Conservation (phyloP, 2,329 filamentous ascomycete species). For the Talaromyces albobiverticillius region DNA sequence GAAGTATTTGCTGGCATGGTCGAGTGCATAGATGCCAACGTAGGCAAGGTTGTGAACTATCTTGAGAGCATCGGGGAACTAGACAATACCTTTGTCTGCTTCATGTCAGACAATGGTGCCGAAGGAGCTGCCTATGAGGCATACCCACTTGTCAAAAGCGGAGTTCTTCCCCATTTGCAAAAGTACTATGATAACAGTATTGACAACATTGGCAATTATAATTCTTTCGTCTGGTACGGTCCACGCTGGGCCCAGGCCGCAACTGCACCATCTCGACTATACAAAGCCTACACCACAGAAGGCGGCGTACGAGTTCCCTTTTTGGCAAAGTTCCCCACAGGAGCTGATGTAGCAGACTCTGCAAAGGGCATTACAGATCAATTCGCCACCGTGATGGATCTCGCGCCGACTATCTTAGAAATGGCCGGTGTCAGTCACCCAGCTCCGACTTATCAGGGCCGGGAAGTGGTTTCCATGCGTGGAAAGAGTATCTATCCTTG, state of each 20-base stretch:
- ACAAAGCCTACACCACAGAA: conserved; percentile 50
- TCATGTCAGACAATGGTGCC: conserved; percentile 63
- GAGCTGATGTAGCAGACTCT: conserved; percentile 20
- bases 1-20: conserved; percentile 65
- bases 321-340: conserved; percentile 44
- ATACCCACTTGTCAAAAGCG: conserved; percentile 55
- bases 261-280: conserved; percentile 50
- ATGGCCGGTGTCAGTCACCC: conserved; percentile 49
- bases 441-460: conserved; percentile 50
- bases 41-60: conserved; percentile 59
- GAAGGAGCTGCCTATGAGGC: conserved; percentile 60
- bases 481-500: conserved; percentile 48
- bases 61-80: conserved; percentile 56
- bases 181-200: conserved; percentile 59
- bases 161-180: conserved; percentile 53
- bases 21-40: conserved; percentile 59
- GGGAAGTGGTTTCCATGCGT: conserved; percentile 52
- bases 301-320: conserved; percentile 55
- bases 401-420: conserved; percentile 45
- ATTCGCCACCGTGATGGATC: conserved; percentile 55
- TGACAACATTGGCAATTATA: conserved; percentile 56
- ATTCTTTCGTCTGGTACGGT: conserved; percentile 62
- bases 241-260: conserved; percentile 56
- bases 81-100: conserved; percentile 63
- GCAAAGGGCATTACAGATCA: conserved; percentile 45